Evolutionary conservation across 2,329 filamentous ascomycete species (phyloP), one percentile per base, ranked within the genome.

Genomic region (Orbilia oligospora): DNA sequence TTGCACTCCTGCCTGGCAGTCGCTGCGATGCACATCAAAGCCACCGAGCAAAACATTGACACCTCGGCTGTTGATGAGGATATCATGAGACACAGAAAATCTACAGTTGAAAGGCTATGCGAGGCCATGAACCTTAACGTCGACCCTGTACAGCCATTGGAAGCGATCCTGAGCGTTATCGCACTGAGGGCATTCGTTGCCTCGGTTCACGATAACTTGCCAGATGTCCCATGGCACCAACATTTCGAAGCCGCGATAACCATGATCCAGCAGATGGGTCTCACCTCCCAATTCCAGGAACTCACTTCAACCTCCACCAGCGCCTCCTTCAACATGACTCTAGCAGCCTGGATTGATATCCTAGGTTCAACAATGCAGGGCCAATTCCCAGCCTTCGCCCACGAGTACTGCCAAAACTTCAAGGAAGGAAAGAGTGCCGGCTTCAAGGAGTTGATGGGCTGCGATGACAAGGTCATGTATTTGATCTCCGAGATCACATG

Each of bases 401-500:
- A 97, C 86, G 93, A 92, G n/a, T 99, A 98, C 86, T 91, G 96
- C 63, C 91, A 96, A 84, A 97, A 97, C 88, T 93, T 97, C 84
- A 89, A 97, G 65, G 86, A 84, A 61, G 86, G 87, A 24, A 85
- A 87, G 5, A 86, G 86, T 1, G 92, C 93, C 9, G 96, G 96
- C 10, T 88, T 99, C 44, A 91, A 92, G 67, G 94, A 97, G 86
- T 89, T 98, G 65, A 98, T 98, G 94, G 96, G 96, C 81, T 98
- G 96, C 84, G 95, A 98, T 80, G 96, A 99, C 85, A 90, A 91
- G 22, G 92, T 98, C 85, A 97, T 99, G 94, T 98, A 97, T 85
- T 88, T 98, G 82, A 97, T 99, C 84, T 97, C 94, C 1, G 96
- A 99, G 86, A 97, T 98, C 82, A 93, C 95, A 69, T 98, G 96